A percentile compares a stretch with the other conserved stretches of the same genome.
These are phyloP conservation scores for Blumeria hordei DNA, from an alignment of 2,329 filamentous ascomycete species.

Conservation along the genomic window DNA sequence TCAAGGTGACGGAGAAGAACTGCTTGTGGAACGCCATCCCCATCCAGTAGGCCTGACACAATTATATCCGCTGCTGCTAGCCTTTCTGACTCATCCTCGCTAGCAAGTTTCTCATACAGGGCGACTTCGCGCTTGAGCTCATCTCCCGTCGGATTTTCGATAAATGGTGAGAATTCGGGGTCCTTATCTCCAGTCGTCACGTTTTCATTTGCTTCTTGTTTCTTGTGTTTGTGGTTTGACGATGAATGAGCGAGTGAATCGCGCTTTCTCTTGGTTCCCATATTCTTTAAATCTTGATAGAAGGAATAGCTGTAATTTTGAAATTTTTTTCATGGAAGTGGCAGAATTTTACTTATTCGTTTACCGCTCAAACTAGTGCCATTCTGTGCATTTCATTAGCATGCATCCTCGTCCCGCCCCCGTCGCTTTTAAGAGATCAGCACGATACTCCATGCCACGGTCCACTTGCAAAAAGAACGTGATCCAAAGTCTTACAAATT, in stretches of 20 bases:
- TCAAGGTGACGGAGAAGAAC: conserved; percentile 34
- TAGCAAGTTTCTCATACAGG: conserved; percentile 36
- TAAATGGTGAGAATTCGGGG: conserved; percentile 19
- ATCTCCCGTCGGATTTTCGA: conserved; percentile 25
- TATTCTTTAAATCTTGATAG: neutral
- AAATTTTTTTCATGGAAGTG: too few relatives aligned
- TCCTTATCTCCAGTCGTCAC: neutral
- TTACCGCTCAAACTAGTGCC: too few relatives aligned
- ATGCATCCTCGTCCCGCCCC: too few relatives aligned
- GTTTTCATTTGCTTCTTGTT: neutral
- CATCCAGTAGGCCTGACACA: conserved; percentile 27
- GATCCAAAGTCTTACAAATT: too few relatives aligned
- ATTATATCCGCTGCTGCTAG: conserved; percentile 34
- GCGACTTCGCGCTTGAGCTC: conserved; percentile 32
- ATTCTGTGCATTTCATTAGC: too few relatives aligned
- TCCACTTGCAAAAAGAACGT: too few relatives aligned
- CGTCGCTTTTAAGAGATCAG: too few relatives aligned
- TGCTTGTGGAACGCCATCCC: conserved; percentile 24
- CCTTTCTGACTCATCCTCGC: conserved; percentile 30
- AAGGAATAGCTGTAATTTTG: neutral
- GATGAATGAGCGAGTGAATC: neutral
- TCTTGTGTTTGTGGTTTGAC: neutral
- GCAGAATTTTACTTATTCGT: too few relatives aligned
- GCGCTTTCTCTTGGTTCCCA: neutral
- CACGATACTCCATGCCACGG: too few relatives aligned